A percentile compares a stretch with the other conserved stretches of the same genome.
These are phyloP conservation scores for Hypoxylon sp. DNA, from an alignment of 2,329 filamentous ascomycete species.

Conservation along the genomic window DNA sequence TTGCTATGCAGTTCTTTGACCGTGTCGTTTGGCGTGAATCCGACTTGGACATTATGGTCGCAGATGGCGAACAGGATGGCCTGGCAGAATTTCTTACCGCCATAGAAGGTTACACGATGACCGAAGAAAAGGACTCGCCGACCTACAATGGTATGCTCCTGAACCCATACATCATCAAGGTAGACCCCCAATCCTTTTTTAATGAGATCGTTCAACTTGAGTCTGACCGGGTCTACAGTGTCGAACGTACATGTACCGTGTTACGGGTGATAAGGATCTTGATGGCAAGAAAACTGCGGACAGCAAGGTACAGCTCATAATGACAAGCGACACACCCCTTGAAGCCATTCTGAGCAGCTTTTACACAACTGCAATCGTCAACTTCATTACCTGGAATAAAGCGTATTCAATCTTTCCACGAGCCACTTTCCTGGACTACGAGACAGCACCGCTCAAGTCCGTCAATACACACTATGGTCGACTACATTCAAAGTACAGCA, in stretches of 20 bases:
- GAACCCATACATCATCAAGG: no score
- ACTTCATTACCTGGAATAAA: slow-evolving; percentile 8
- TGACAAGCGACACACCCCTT: background rate
- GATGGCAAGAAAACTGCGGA: background rate
- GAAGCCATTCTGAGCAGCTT: background rate
- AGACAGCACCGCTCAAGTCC: slow-evolving; percentile 1
- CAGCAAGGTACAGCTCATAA: background rate
- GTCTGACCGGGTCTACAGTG: background rate
- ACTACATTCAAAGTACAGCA: background rate
- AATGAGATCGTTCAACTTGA: no score
- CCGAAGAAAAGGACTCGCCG: background rate
- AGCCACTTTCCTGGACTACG: slow-evolving; percentile 1
- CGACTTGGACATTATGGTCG: slow-evolving; percentile 1
- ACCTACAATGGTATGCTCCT: no score
- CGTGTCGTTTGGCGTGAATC: background rate
- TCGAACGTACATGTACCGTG: background rate
- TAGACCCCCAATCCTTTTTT: no score
- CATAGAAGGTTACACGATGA: slow-evolving; percentile 2
- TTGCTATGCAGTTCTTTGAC: slow-evolving; percentile 1
- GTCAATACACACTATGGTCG: background rate
- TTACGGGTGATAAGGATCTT: background rate
- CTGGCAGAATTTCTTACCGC: background rate
- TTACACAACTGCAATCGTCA: background rate
- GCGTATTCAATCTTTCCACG: slow-evolving; percentile 6
- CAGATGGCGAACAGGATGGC: background rate